Percentiles rank a stretch among this genome's conserved stretches.
These are phyloP conservation scores for Euryodendron excelsum DNA, from an alignment of 148 eudicot genomes.

Conservation along the genomic window DNA sequence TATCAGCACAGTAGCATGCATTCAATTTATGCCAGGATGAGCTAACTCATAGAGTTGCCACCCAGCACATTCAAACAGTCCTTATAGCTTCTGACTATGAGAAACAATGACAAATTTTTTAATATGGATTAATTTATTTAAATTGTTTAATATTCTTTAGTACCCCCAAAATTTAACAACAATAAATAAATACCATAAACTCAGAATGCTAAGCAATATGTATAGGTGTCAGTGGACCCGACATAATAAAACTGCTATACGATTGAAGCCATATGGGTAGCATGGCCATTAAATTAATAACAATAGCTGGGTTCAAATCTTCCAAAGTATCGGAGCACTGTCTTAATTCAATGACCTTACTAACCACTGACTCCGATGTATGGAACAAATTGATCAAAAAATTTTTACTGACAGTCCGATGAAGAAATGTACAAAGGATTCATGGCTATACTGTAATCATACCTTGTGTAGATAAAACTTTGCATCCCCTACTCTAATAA, in stretches of 20 bases:
- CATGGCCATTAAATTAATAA: no score
- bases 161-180: no score
- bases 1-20: background rate
- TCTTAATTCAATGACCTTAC: background rate
- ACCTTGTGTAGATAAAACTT: conserved; percentile 97
- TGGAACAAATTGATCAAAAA: background rate
- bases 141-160: background rate
- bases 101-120: no score
- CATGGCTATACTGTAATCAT: background rate
- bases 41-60: background rate
- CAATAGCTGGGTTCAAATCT: background rate
- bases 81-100: background rate
- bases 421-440: background rate
- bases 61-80: background rate
- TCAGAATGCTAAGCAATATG: background rate
- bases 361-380: background rate
- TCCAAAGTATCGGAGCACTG: background rate
- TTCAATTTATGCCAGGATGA: background rate
- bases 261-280: background rate
- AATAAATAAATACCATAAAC: background rate
- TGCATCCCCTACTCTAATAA: conserved; percentile 63
- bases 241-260: background rate
- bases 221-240: background rate
- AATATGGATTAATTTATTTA: background rate
- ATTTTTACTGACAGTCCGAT: no score